Conservation (phyloP, 768 basidiomycete genomes). For the Mycena alexandri region DNA sequence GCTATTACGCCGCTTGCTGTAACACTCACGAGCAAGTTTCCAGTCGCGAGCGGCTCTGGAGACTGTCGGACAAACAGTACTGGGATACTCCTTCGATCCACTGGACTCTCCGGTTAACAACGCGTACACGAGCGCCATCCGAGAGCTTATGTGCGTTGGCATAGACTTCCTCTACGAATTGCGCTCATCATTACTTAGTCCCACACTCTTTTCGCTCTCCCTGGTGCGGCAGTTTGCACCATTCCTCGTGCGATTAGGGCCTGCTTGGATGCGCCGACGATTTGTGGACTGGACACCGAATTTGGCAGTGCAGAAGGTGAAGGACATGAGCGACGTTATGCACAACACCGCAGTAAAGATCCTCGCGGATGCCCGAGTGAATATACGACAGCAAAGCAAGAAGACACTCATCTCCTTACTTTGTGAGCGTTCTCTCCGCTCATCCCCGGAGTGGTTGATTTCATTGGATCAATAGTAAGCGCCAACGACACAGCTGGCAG, state of each 20-base stretch:
- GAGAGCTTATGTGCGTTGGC: constrained; percentile 57
- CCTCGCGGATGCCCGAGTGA: constrained; percentile 53
- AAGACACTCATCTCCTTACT: constrained; percentile 67
- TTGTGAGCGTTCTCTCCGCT: constrained; percentile 47
- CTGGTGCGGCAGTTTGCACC: constrained; percentile 62
- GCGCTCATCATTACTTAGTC: constrained; percentile 46
- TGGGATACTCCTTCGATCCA: constrained; percentile 63
- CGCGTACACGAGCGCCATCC: constrained; percentile 59
- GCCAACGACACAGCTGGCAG: constrained; percentile 53
- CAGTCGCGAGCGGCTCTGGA: constrained; percentile 59
- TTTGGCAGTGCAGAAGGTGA: constrained; percentile 55
- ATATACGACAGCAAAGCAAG: constrained; percentile 39
- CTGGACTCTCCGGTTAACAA: constrained; percentile 59
- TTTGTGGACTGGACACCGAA: constrained; percentile 58
- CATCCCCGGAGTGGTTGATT: not conserved
- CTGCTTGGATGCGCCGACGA: constrained; percentile 56
- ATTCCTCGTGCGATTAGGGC: constrained; percentile 55
- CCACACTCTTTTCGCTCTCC: constrained; percentile 58
- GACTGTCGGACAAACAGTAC: constrained; percentile 56
- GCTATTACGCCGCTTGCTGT: not conserved
- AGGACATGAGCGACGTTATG: constrained; percentile 63
- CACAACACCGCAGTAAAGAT: constrained; percentile 56
- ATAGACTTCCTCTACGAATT: not conserved
- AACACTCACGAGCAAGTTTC: too few species aligned
- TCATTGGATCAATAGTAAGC: constrained; percentile 43